Evolutionary conservation across 257 asterid genomes (phyloP), one percentile per base, ranked within the genome.

Genomic region (Linderniella brevidens): DNA sequence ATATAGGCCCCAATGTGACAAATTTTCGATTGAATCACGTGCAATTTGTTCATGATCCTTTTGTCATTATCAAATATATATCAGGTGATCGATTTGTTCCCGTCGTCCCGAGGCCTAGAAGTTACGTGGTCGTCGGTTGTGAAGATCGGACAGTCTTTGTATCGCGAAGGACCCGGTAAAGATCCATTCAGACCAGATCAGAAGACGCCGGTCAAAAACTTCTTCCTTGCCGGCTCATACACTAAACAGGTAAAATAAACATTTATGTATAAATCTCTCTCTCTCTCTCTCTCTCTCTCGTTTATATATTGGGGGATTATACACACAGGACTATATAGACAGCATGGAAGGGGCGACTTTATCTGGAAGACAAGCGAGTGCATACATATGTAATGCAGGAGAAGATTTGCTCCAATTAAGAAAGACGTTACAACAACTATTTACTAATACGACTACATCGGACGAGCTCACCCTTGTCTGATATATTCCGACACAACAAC

Each of bases 271-370:
- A 9, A 1, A 11, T 18, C 35, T 13, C 35, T 11, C n/a, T 6
- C 35, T 49, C 4, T 7, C 1, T 3, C 17, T 35, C 32, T 14
- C 13, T 8, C 38, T 48, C 32, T 11, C 7, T n/a, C n/a, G n/a
- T n/a, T n/a, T 10, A 11, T 13, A 42, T 42, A 11, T 8, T 4
- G 4, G 37, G 47, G 43, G 16, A 44, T 17, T 41, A 11, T 45
- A 35, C 20, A 48, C 35, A 48, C 87, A 90, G 96, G 99, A 90
- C 55, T 90, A 90, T 67, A 90, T 85, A 46, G 99, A 90, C 62
- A 90, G 99, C 79, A 90, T 90, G 99, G 99, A 90, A 64, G 96
- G 99, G 9, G 99, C 99, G 15, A 90, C 94, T 49, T 74, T 90
- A 32, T 90, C 96, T 0, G 99, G 99, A 1, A 63, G 99, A 56